phyloP scores from a whole-genome alignment of 345 rosid species.

The Lumnitzera littorea region DNA sequence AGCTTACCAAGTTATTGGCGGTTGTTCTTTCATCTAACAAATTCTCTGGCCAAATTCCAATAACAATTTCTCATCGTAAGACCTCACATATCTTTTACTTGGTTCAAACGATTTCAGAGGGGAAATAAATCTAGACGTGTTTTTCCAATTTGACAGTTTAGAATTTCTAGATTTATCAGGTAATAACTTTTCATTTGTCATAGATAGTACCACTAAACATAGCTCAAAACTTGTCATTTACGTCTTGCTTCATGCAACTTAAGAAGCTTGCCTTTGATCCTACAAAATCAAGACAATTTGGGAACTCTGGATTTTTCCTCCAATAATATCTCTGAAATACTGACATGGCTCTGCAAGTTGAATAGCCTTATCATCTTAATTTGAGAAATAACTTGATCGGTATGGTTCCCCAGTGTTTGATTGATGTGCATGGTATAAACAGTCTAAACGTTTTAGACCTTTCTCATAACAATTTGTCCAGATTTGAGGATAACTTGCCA shows the following conservation, averaged over 20 bases:
- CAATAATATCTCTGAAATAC: conserved; percentile 5
- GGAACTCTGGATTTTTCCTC: not conserved
- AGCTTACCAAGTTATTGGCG: not conserved
- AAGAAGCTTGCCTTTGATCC: conserved; percentile 7
- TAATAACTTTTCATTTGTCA: conserved; percentile 1
- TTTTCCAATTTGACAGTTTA: not conserved
- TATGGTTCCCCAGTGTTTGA: conserved; percentile 12
- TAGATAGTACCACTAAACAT: not conserved
- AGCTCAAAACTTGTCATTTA: not conserved
- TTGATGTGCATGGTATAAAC: not conserved
- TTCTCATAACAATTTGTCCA: conserved; percentile 7
- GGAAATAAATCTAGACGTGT: not conserved
- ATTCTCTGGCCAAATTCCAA: conserved; percentile 14
- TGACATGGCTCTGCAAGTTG: no score
- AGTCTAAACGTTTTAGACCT: not conserved
- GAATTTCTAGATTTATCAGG: not conserved
- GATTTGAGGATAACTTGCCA: no score
- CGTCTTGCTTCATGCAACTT: conserved; percentile 14
- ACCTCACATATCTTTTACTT: not conserved
- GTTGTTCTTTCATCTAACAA: conserved; percentile 4
- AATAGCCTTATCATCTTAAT: no score
- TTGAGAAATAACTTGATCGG: not conserved
- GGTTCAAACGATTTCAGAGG: conserved; percentile 8
- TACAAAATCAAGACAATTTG: not conserved
- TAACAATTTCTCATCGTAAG: conserved; percentile 8